phyloP scores from a whole-genome alignment of 2,329 filamentous ascomycete genomes.

The Talaromyces sp. region DNA sequence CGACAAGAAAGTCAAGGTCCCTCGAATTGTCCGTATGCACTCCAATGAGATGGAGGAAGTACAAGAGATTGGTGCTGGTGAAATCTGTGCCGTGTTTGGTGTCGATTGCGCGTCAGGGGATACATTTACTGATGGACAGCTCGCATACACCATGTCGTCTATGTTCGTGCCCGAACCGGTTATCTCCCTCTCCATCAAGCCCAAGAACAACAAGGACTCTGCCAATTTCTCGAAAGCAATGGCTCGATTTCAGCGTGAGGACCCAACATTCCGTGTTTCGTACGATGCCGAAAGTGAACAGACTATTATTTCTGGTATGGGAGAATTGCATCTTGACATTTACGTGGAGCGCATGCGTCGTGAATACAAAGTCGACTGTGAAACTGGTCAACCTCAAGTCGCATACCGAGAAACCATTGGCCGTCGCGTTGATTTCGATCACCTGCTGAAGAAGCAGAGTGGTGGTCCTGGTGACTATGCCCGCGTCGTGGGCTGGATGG shows the following conservation, averaged over 20 bases:
- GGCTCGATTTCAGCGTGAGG: slow-evolving; percentile 96
- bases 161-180: slow-evolving; percentile 97
- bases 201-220: slow-evolving; percentile 86
- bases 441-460: slow-evolving; percentile 88
- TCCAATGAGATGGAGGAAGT: slow-evolving; percentile 99
- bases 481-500: slow-evolving; percentile 85
- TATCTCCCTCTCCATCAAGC: slow-evolving; percentile 95
- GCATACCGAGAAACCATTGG: slow-evolving; percentile 95
- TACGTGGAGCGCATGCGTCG: slow-evolving; percentile 95
- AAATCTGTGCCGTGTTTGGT: slow-evolving; percentile 97
- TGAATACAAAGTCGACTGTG: slow-evolving; percentile 94
- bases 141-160: slow-evolving; percentile 93
- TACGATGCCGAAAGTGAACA: slow-evolving; percentile 90
- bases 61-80: slow-evolving; percentile 83
- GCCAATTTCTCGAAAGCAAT: slow-evolving; percentile 98
- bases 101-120: slow-evolving; percentile 97
- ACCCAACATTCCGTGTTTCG: slow-evolving; percentile 93
- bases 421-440: slow-evolving; percentile 77
- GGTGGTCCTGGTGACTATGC: slow-evolving; percentile 95
- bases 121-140: slow-evolving; percentile 89
- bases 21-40: slow-evolving; percentile 98
- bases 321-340: slow-evolving; percentile 92
- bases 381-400: slow-evolving; percentile 94
- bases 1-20: slow-evolving; percentile 94
- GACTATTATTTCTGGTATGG: slow-evolving; percentile 98